Evolutionary conservation across 805 yeast species (phyloP).

Genomic region (Myxozyma sirexii): DNA sequence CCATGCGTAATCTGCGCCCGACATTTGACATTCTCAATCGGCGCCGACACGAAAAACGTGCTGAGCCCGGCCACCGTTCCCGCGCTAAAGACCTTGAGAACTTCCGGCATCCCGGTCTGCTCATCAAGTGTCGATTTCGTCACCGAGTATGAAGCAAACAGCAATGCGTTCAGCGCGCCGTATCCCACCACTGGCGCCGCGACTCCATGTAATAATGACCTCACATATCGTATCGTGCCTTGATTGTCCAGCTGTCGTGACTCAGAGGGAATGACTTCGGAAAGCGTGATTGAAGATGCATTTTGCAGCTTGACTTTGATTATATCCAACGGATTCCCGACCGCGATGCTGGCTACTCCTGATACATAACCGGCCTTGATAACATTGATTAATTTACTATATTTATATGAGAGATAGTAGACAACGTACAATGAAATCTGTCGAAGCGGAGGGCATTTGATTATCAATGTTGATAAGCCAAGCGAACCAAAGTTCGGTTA

Average conservation of each 20-base stretch:
- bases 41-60: constrained; percentile 35
- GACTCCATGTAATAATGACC: constrained; percentile 31
- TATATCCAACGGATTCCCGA: constrained; percentile 38
- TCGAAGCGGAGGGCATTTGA: constrained; percentile 16
- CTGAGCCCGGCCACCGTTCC: constrained; percentile 36
- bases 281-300: not conserved
- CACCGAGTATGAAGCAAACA: constrained; percentile 29
- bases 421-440: constrained; percentile 19
- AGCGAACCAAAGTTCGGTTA: too few relatives aligned
- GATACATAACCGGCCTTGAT: constrained; percentile 37
- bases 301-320: constrained; percentile 36
- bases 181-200: constrained; percentile 38
- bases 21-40: constrained; percentile 36
- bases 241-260: too few relatives aligned
- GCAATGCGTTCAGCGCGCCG: constrained; percentile 35
- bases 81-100: constrained; percentile 25
- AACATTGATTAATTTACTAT: not conserved
- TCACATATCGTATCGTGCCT: not conserved
- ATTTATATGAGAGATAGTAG: not conserved
- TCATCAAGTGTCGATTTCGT: constrained; percentile 8
- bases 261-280: too few relatives aligned
- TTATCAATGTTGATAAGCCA: too few relatives aligned
- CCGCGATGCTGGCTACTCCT: constrained; percentile 37
- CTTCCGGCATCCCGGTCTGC: not conserved
- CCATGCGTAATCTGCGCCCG: constrained; percentile 32